Percentiles rank a stretch among this genome's conserved stretches.
Evolutionary conservation across 805 yeast genomes (phyloP).

Genomic region (Wickerhamomyces tratensis): DNA sequence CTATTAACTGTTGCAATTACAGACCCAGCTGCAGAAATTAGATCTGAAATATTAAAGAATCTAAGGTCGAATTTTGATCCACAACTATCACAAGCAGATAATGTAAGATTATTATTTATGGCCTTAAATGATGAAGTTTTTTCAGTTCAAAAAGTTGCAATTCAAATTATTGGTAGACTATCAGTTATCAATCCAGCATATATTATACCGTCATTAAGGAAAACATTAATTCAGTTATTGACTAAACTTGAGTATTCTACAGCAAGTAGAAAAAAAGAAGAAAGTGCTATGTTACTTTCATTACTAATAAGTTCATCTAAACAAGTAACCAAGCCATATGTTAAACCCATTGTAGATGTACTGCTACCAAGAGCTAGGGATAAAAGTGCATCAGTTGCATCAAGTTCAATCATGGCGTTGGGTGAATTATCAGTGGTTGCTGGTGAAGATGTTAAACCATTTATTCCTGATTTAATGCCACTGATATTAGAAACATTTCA

Average conservation of each 20-base stretch:
- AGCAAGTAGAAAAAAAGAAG: constrained; percentile 71
- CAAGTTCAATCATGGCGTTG: constrained; percentile 75
- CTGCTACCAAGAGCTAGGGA: constrained; percentile 70
- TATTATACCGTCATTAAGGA: constrained; percentile 86
- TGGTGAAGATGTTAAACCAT: constrained; percentile 73
- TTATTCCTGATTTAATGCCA: constrained; percentile 75
- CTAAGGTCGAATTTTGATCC: constrained; percentile 77
- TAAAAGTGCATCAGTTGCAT: constrained; percentile 68
- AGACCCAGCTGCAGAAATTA: constrained; percentile 78
- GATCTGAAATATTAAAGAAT: constrained; percentile 68
- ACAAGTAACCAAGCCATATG: constrained; percentile 81
- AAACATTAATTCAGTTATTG: constrained; percentile 73
- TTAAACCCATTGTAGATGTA: constrained; percentile 83
- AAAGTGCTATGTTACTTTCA: constrained; percentile 68
- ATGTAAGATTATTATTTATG: constrained; percentile 74
- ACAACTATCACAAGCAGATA: constrained; percentile 89
- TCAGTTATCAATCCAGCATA: constrained; percentile 89
- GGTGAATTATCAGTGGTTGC: constrained; percentile 88
- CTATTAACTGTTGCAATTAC: constrained; percentile 76
- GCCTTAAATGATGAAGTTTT: constrained; percentile 89
- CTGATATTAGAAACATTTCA: constrained; percentile 78
- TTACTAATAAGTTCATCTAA: constrained; percentile 69
- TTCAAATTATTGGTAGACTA: constrained; percentile 73
- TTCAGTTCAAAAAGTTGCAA: constrained; percentile 68
- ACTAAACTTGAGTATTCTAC: constrained; percentile 81